Conservation (phyloP, 768 basidiomycete genomes). For the Lentinus brumalis region DNA sequence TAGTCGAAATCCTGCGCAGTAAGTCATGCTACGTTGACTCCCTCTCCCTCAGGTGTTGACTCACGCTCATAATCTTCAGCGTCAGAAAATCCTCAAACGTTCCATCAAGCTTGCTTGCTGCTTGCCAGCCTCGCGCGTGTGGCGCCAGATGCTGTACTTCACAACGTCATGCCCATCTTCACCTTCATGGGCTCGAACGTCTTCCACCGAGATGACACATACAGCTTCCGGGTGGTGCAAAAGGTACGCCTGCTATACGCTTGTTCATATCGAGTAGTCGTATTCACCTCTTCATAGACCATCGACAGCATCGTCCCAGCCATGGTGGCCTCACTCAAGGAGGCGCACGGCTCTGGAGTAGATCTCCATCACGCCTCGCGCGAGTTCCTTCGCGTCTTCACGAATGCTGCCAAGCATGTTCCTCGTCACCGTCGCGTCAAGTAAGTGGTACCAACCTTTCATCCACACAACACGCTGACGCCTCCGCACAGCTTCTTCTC, state of each 20-base stretch:
- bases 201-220: slow-evolving; percentile 93
- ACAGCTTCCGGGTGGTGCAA: slow-evolving; percentile 94
- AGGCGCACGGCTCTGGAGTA: slow-evolving; percentile 51
- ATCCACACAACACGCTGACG: background rate
- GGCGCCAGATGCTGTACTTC: slow-evolving; percentile 87
- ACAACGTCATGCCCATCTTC: slow-evolving; percentile 97
- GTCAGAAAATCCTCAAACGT: slow-evolving; percentile 90
- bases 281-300: slow-evolving; percentile 52
- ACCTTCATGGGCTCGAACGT: slow-evolving; percentile 99
- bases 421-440: slow-evolving; percentile 91
- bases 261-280: background rate
- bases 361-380: slow-evolving; percentile 69
- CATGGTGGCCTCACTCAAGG: slow-evolving; percentile 79
- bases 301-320: slow-evolving; percentile 93
- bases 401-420: slow-evolving; percentile 88
- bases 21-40: slow-evolving; percentile 20
- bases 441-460: slow-evolving; percentile 45
- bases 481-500: slow-evolving; percentile 71
- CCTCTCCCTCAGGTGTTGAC: no score
- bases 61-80: slow-evolving; percentile 44
- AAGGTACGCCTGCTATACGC: slow-evolving; percentile 52
- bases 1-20: slow-evolving; percentile 89
- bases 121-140: slow-evolving; percentile 83
- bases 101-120: slow-evolving; percentile 87
- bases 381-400: slow-evolving; percentile 89